Evolutionary conservation across 768 basidiomycete species (phyloP).

Genomic region (Paxillus involutus): DNA sequence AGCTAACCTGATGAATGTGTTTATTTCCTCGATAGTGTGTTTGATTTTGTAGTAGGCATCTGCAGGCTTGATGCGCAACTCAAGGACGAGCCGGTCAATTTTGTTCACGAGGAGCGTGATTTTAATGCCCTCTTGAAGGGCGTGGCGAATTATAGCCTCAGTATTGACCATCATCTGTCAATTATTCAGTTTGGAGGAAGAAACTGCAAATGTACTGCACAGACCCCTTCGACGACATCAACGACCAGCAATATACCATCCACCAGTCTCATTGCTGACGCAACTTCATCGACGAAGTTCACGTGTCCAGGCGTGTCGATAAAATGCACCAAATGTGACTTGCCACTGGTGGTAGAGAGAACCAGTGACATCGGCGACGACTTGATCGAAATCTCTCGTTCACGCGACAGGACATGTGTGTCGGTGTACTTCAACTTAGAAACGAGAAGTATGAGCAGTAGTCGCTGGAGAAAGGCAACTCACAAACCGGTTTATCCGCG

Average conservation of each 20-base stretch:
- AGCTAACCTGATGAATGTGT: conserved; percentile 87
- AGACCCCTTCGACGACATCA: conserved; percentile 96
- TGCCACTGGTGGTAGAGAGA: conserved; percentile 79
- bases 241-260: conserved; percentile 95
- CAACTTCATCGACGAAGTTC: conserved; percentile 98
- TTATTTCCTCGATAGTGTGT: conserved; percentile 98
- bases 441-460: conserved; percentile 18
- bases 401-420: conserved; percentile 85
- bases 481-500: conserved; percentile 79
- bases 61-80: conserved; percentile 90
- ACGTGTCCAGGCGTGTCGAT: conserved; percentile 98
- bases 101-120: conserved; percentile 96
- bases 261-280: conserved; percentile 77
- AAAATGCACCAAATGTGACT: conserved; percentile 90
- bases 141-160: conserved; percentile 85
- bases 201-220: conserved; percentile 25
- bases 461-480: conserved; percentile 8
- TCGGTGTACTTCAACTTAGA: conserved; percentile 91
- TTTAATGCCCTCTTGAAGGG: conserved; percentile 84
- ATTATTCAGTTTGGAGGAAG: conserved; percentile 10
- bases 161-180: conserved; percentile 87
- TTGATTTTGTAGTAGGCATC: conserved; percentile 99
- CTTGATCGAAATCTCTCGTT: conserved; percentile 92
- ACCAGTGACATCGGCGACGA: conserved; percentile 96
- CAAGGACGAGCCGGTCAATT: conserved; percentile 95